These are phyloP conservation scores for Sarcodon aspratus DNA, from an alignment of 768 basidiomycete genomes.

Conservation along the genomic window DNA sequence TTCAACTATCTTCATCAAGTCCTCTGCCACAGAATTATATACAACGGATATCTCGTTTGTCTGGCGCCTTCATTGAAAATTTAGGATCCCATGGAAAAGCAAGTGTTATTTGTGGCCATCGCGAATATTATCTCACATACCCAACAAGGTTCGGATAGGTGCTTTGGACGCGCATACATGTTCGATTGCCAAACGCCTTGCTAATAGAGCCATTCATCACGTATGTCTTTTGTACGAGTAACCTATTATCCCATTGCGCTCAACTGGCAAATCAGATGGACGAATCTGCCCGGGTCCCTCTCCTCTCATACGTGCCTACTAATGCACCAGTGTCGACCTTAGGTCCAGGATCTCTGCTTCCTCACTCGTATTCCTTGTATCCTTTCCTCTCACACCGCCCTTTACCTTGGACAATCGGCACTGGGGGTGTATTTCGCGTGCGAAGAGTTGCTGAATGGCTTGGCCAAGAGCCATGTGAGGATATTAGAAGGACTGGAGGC, in stretches of 20 bases:
- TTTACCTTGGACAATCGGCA: conserved; percentile 34
- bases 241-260: conserved; percentile 3
- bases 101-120: conserved; percentile 3
- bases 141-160: conserved; percentile 40
- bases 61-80: conserved; percentile 53
- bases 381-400: conserved; percentile 46
- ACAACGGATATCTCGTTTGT: conserved; percentile 48
- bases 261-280: too few relatives aligned
- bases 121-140: conserved; percentile 1
- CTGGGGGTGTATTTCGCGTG: conserved; percentile 40
- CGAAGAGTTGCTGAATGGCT: conserved; percentile 58
- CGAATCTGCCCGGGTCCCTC: background rate
- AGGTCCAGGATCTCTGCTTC: conserved; percentile 11
- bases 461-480: conserved; percentile 20
- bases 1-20: conserved; percentile 19
- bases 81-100: conserved; percentile 35
- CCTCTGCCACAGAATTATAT: background rate
- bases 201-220: conserved; percentile 31
- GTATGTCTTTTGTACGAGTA: conserved; percentile 1
- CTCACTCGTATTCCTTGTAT: conserved; percentile 47
- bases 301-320: conserved; percentile 12
- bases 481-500: conserved; percentile 24
- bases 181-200: conserved; percentile 37
- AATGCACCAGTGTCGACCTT: background rate
- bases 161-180: conserved; percentile 32